Evolutionary conservation across 306 rosid species (phyloP).

Genomic region (Pterocarpus santalinus): DNA sequence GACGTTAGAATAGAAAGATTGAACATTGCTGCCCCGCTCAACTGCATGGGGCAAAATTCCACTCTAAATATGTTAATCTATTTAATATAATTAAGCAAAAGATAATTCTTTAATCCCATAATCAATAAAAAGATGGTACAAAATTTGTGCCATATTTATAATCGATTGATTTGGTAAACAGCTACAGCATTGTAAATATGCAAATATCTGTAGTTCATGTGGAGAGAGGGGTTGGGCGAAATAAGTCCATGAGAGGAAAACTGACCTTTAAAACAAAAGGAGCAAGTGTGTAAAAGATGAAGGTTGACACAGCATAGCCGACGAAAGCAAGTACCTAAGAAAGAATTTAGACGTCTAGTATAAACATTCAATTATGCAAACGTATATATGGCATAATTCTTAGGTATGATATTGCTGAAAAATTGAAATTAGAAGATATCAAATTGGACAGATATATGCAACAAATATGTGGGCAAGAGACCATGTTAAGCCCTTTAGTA

Average conservation of each 20-base stretch:
- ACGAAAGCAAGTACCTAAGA: constrained; percentile 44
- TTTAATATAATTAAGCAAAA: neutral
- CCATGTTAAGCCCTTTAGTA: neutral
- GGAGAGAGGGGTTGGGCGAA: neutral
- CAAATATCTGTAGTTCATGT: neutral
- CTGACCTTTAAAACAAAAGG: constrained; percentile 55
- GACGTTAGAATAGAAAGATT: constrained; percentile 53
- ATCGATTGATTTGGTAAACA: neutral
- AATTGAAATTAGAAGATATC: neutral
- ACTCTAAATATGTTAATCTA: neutral
- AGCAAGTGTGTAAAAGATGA: constrained; percentile 43
- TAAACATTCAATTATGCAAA: neutral
- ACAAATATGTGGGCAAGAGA: neutral
- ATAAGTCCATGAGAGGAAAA: constrained; percentile 24
- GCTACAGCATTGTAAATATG: neutral
- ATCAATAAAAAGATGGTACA: neutral
- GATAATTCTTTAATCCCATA: neutral
- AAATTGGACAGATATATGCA: neutral
- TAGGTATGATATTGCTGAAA: neutral
- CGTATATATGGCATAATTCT: neutral
- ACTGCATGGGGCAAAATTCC: constrained; percentile 26
- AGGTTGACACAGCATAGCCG: constrained; percentile 43
- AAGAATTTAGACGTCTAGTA: neutral
- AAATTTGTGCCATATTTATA: neutral
- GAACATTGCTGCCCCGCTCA: constrained; percentile 53